Evolutionary conservation across 1,139 yeast genomes (phyloP), one percentile per base, ranked within the genome.

Genomic region (Protomyces macrosporus): DNA sequence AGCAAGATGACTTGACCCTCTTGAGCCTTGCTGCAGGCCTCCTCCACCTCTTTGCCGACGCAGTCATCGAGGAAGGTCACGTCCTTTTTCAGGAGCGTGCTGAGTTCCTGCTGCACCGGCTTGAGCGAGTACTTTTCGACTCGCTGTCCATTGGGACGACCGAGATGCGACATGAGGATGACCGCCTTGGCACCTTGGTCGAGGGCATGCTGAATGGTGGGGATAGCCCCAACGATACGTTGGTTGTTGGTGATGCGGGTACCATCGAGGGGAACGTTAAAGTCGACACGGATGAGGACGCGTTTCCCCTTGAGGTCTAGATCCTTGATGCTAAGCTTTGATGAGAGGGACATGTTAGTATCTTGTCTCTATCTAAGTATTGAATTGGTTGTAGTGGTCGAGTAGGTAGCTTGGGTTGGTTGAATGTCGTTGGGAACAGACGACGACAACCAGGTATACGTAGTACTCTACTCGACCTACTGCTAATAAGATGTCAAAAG

Each of bases 221-320:
- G 98, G 73, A 91, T 81, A 70, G 98, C 98, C 76, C 97, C 98
- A 72, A 90, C 97, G 76, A 91, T 93, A 81, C 98, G 87, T 82
- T 91, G 97, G 81, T 91, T 91, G 86, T 93, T 91, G 82, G 98
- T 93, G 83, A 91, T 93, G 76, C 86, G 90, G 74, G 83, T 85
- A 71, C 97, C 98, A 75, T 91, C 97, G 72, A 91, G 84, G 74
- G 98, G 98, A 71, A 93, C 98, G 80, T 93, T 91, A 85, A 91
- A 91, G 80, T 91, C 81, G 69, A 55, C 64, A 34, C 97, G 87
- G 82, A 91, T 90, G 80, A 91, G 90, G 75, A 91, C 98, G 75
- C 96, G 84, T 83, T 90, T 90, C 77, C 42, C 90, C 74, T 86
- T 77, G 78, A 89, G 86, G 76, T 84, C 84, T 72, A 93, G 82